These are phyloP conservation scores for Coelastrella sp. DNA, from an alignment of 139 green algal genomes.

Conservation along the genomic window DNA sequence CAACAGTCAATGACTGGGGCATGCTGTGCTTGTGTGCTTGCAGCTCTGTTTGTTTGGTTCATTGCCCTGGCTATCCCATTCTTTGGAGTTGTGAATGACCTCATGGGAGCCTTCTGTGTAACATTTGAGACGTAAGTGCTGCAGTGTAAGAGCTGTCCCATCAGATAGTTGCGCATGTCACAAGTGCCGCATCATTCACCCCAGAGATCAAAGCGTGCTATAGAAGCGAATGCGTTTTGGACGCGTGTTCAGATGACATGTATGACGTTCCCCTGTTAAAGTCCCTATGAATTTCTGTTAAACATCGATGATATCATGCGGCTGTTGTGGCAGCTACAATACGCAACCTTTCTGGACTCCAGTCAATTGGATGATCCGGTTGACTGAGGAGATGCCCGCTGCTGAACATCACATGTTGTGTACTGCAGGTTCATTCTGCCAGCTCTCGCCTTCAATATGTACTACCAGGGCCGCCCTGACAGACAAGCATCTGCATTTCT, in stretches of 20 bases:
- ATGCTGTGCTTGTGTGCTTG: background rate
- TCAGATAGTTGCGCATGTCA: too few species aligned
- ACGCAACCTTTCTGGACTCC: too few species aligned
- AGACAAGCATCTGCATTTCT: background rate
- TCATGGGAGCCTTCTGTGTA: slow-evolving; percentile 37
- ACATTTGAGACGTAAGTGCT: slow-evolving; percentile 32
- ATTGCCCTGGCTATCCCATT: slow-evolving; percentile 38
- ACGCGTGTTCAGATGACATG: too few species aligned
- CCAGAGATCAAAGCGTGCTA: too few species aligned
- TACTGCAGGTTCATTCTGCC: slow-evolving; percentile 23
- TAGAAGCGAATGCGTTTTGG: background rate
- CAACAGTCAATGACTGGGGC: too few species aligned
- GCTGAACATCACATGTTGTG: background rate
- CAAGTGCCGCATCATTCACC: too few species aligned
- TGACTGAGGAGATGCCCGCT: too few species aligned
- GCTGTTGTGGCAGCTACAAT: too few species aligned
- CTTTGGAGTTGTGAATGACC: slow-evolving; percentile 45
- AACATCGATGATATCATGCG: too few species aligned
- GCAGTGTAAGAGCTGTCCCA: background rate
- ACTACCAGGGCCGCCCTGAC: slow-evolving; percentile 30
- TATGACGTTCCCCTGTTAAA: too few species aligned
- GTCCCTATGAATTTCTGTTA: too few species aligned
- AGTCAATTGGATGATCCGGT: too few species aligned
- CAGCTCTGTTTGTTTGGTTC: slow-evolving; percentile 44
- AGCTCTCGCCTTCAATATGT: slow-evolving; percentile 25